Percentiles rank a stretch among this genome's conserved stretches.
Evolutionary conservation across 1,284 basidiomycete genomes (phyloP).

Genomic region (Apiotrichum gamsii): DNA sequence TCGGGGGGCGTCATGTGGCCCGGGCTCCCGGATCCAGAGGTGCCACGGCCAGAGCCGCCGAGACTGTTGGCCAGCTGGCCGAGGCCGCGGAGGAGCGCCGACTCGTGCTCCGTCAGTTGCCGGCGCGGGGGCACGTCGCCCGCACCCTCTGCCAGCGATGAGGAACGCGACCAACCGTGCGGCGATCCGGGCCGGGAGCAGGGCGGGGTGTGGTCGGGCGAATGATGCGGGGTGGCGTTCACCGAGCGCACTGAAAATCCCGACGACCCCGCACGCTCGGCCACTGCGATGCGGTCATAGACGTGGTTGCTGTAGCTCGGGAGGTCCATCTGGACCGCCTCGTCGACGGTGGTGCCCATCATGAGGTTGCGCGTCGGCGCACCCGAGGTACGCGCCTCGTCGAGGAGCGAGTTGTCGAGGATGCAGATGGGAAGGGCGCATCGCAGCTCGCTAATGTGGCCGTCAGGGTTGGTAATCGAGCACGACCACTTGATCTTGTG

Average conservation of each 20-base stretch:
- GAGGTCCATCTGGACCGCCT: conserved; percentile 61
- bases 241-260: conserved; percentile 27
- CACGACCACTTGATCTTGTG: conserved; percentile 58
- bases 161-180: conserved; percentile 7
- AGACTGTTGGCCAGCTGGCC: conserved; percentile 41
- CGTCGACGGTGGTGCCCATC: conserved; percentile 52
- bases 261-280: conserved; percentile 51
- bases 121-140: conserved; percentile 41
- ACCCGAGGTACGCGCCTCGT: conserved; percentile 67
- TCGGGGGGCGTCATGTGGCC: not conserved
- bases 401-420: conserved; percentile 63
- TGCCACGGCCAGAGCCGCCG: conserved; percentile 1
- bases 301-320: conserved; percentile 83
- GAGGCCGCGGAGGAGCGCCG: conserved; percentile 67
- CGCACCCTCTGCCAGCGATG: not conserved
- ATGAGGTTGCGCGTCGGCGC: conserved; percentile 63
- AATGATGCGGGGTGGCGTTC: conserved; percentile 19
- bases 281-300: conserved; percentile 78
- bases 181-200: conserved; percentile 40
- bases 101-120: conserved; percentile 64
- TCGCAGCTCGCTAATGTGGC: conserved; percentile 80
- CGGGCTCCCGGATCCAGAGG: not conserved
- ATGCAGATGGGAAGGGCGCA: conserved; percentile 83
- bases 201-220: conserved; percentile 32
- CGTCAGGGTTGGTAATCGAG: conserved; percentile 74